Conservation (phyloP, 1,284 basidiomycete genomes). For the Ustilago bromivora region DNA sequence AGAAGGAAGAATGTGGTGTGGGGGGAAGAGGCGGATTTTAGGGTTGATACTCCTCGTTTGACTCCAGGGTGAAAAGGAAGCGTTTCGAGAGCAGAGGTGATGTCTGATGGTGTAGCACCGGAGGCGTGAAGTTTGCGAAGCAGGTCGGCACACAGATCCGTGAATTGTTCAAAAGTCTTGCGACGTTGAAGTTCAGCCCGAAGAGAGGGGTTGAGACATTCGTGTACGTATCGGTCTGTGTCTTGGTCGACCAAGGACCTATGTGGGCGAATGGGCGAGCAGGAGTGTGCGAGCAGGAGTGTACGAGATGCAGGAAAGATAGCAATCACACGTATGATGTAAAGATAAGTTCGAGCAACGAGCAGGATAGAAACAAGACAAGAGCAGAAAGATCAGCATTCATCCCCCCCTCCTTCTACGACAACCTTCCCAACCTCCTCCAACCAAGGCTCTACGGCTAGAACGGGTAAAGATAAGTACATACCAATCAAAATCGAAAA, state of each 20-base stretch:
- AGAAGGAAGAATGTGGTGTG: conserved; percentile 79
- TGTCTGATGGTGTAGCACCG: conserved; percentile 77
- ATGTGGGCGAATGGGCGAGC: neutral
- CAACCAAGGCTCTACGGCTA: too few relatives aligned
- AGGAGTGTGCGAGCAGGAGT: too few relatives aligned
- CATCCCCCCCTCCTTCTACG: too few relatives aligned
- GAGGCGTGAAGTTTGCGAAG: conserved; percentile 59
- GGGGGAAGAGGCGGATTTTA: conserved; percentile 75
- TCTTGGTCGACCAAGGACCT: conserved; percentile 83
- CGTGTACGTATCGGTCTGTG: conserved; percentile 94
- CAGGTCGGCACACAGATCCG: conserved; percentile 75
- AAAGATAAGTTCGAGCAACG: neutral
- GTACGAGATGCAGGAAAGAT: too few relatives aligned
- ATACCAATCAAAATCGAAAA: conserved; percentile 98
- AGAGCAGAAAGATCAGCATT: neutral
- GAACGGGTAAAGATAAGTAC: conserved; percentile 42
- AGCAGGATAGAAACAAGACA: neutral
- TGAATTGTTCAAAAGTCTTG: conserved; percentile 81
- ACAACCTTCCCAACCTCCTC: too few relatives aligned
- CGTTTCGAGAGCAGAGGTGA: conserved; percentile 80
- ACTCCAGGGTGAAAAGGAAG: conserved; percentile 97
- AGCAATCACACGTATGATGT: too few relatives aligned
- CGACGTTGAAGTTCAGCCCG: conserved; percentile 84
- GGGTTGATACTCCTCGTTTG: conserved; percentile 83
- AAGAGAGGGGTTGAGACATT: conserved; percentile 86